phyloP scores from a whole-genome alignment of 352 stramenopile species.

The Achlya hypogyna region DNA sequence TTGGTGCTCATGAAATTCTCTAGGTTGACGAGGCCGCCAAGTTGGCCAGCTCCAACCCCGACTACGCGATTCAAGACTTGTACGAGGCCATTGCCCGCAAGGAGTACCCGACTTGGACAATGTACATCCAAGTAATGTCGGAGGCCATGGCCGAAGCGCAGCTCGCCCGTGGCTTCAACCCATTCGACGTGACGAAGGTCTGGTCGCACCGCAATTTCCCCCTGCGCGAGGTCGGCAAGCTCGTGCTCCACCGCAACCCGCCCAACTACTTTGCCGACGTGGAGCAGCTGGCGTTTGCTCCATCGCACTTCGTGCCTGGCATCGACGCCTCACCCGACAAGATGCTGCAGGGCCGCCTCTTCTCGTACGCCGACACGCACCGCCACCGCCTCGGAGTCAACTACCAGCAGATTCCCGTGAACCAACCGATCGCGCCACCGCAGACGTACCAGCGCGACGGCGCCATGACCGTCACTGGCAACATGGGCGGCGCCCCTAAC shows the following conservation, averaged over 20 bases:
- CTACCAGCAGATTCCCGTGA: constrained; percentile 86
- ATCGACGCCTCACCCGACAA: constrained; percentile 88
- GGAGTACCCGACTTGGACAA: constrained; percentile 78
- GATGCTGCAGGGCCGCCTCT: constrained; percentile 84
- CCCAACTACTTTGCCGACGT: constrained; percentile 92
- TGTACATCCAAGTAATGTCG: constrained; percentile 90
- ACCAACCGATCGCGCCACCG: constrained; percentile 53
- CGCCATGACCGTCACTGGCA: constrained; percentile 63
- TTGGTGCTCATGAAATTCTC: too few species aligned
- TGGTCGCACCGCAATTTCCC: constrained; percentile 85
- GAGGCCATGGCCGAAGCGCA: constrained; percentile 43
- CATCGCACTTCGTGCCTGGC: constrained; percentile 86
- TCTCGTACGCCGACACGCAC: constrained; percentile 86
- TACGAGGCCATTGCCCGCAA: constrained; percentile 83
- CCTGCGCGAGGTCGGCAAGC: constrained; percentile 71
- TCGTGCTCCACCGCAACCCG: constrained; percentile 89
- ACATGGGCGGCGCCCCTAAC: constrained; percentile 60
- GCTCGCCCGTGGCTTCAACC: constrained; percentile 48
- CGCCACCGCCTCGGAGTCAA: constrained; percentile 82
- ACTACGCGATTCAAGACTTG: constrained; percentile 86
- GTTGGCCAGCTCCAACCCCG: constrained; percentile 64
- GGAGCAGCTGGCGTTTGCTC: constrained; percentile 87
- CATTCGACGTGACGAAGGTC: constrained; percentile 91
- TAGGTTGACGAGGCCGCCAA: constrained; percentile 52
- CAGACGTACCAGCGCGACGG: constrained; percentile 82